Base-by-base conservation (phyloP, 371 early-diverging fungal species). In the Mortierella sp. region DNA sequence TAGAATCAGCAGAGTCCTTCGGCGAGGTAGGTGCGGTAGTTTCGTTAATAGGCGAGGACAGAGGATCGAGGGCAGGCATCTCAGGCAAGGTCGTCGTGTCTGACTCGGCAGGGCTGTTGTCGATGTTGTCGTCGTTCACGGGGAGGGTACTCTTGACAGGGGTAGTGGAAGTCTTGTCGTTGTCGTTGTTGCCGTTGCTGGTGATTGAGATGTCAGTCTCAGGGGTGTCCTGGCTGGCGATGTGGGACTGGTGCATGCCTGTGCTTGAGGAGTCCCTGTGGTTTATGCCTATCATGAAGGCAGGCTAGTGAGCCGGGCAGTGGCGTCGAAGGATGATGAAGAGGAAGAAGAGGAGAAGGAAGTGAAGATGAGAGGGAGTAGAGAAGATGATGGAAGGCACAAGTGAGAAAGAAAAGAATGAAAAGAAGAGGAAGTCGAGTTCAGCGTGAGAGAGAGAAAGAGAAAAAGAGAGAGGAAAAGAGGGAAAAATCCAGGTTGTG, bases 261-360 rank as follows among this genome's bases (percentile, higher is more conserved):
- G n/a, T 75, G 29, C 43, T 75, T 41, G 43, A 46, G 48, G 35
- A 14, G 63, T 82, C 75, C 68, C 49, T 77, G 78, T 75, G 75
- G 70, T 74, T 68, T 70, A 70, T 70, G 75, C 84, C 84, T 75
- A 81, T 77, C 84, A 81, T 81, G 73, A 32, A 78, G 78, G 71
- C 65, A 73, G 49, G 77, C 18, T 38, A 68, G 46, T 21, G 54
- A 48, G 70, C 46, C 48, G 32, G 58, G 27, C 43, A 32, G 44
- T n/a, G 58, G 54, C n/a, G 71, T 29, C 18, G 48, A 38, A 48
- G 56, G 74, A 51, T 55, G 75, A 32, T 0, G 72, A 35, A 32
- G 58, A 55, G 48, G 8, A 29, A 32, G n/a, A 35, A 58, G 29
- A 63, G 24, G 24, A 68, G 38, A 18, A 35, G 21, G 16, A 12